Evolutionary conservation across 257 asterid genomes (phyloP), one percentile per base, ranked within the genome.

Genomic region (Nicotiana undulata): DNA sequence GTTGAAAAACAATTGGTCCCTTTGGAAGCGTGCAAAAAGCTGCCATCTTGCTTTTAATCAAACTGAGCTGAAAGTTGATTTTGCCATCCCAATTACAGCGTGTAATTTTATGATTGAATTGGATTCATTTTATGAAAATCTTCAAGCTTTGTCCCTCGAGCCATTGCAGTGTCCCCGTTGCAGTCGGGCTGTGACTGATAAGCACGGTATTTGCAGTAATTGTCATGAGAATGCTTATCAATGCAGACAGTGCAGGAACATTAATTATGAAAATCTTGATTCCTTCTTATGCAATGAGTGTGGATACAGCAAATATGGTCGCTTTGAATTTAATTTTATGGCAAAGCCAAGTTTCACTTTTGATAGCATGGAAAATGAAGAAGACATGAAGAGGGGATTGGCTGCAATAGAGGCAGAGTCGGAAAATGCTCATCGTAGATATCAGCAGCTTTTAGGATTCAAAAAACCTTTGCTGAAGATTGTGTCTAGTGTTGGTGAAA

Each of bases 141-240:
- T 94, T 82, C 99, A 96, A 89, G 99, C 98, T 76, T 79, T 92
- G 82, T 96, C 99, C 81, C 99, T 96, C 82, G 99, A 96, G 81
- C 99, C 99, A 70, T 90, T 96, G 89, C 99, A 90, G 81, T 96
- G 99, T 82, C 99, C 99, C 60, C 97, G 98, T 46, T 96, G 99
- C 87, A 96, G 95, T 89, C 95, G 99, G 26, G 93, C 99, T 79
- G 99, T 96, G 66, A 92, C 98, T 66, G 99, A 92, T 87, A 96
- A 90, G 85, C 99, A 96, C 78, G 99, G 99, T 67, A 94, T 94
- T 68, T 96, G 99, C 88, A 17, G 91, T 81, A 96, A 94, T 85
- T 96, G 99, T 86, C 99, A 91, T 82, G 99, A 96, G 93, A 96
- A 96, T 90, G 99, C 99, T 59, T 94, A 96, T 83, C 99, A 96